Evolutionary conservation across 805 yeast species (phyloP), one percentile per base, ranked within the genome.

Genomic region (Ogataea degrootiae): DNA sequence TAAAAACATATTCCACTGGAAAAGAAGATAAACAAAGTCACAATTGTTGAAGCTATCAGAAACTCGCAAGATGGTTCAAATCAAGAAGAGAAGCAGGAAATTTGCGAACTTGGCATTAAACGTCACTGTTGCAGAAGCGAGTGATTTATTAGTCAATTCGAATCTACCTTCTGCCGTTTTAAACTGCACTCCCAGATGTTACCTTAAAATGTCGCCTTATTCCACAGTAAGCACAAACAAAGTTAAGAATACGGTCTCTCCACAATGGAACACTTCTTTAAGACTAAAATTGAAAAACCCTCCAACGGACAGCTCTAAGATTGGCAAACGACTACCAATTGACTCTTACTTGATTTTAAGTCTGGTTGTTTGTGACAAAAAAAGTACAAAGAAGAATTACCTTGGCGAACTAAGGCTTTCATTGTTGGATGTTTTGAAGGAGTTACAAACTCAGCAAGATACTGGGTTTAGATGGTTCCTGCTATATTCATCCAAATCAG

Each of bases 361-460:
- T 1, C 19, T 58, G 2, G 41, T 51, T 9, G 42, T 61, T 6
- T 52, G 53, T 49, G 63, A 60, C 45, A 51, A 49, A 34, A 60
- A 54, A 41, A 52, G 55, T 34, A 43, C 52, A 6, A 49, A 50
- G 41, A 52, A 53, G 38, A 56, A 54, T 16, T 63, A 63, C 43
- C 37, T 62, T 17, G 68, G 68, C 8, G 68, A 63, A 42, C 43
- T 62, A 23, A 51, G 68, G 37, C 34, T 63, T 1, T 55, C 62
- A 1, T 39, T 62, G 19, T 37, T 54, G 15, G 63, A 57, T 23
- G 37, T 63, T 11, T 38, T 61, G 29, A 39, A 50, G n/a, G 46
- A 53, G 23, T 22, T 57, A 43, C 37, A 22, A 17, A 26, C 7
- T 2, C 44, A 45, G 11, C 39, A 49, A 12, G 61, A 52, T 15